A percentile compares a stretch with the other conserved stretches of the same genome.
Evolutionary conservation across 1,139 yeast genomes (phyloP).

Genomic region (Hyphopichia buzzinii): DNA sequence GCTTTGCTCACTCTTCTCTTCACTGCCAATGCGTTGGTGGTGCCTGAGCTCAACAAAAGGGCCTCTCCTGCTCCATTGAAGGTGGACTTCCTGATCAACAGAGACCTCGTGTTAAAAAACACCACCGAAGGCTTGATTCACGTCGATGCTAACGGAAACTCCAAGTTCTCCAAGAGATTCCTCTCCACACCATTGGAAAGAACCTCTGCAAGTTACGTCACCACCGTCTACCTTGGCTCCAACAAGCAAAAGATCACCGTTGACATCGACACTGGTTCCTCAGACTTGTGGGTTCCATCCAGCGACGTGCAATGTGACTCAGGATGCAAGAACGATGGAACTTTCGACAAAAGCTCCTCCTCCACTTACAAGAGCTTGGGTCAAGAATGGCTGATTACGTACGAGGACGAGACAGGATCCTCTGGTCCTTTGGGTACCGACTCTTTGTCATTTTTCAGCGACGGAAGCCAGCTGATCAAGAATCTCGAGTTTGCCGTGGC

Average conservation of each 20-base stretch:
- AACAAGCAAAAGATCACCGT: constrained; percentile 17
- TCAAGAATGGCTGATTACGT: background rate
- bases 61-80: background rate
- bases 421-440: constrained; percentile 16
- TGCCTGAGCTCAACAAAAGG: constrained; percentile 1
- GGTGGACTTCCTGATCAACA: background rate
- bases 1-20: background rate
- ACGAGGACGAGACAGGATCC: constrained; percentile 6
- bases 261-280: constrained; percentile 28
- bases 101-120: too few relatives aligned
- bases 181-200: too few relatives aligned
- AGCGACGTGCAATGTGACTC: background rate
- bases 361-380: background rate
- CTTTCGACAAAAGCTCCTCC: constrained; percentile 2
- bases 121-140: too few relatives aligned
- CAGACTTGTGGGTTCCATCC: constrained; percentile 26
- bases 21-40: background rate
- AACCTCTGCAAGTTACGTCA: constrained; percentile 1
- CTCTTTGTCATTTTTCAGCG: background rate
- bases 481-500: constrained; percentile 16
- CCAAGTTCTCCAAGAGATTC: too few relatives aligned
- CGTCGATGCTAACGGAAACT: too few relatives aligned
- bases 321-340: constrained; percentile 1
- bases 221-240: constrained; percentile 17
- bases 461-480: background rate